Percentiles rank a stretch among this genome's conserved stretches.
Evolutionary conservation across 2,329 filamentous ascomycete species (phyloP).

Genomic region (Colletotrichum sojae): DNA sequence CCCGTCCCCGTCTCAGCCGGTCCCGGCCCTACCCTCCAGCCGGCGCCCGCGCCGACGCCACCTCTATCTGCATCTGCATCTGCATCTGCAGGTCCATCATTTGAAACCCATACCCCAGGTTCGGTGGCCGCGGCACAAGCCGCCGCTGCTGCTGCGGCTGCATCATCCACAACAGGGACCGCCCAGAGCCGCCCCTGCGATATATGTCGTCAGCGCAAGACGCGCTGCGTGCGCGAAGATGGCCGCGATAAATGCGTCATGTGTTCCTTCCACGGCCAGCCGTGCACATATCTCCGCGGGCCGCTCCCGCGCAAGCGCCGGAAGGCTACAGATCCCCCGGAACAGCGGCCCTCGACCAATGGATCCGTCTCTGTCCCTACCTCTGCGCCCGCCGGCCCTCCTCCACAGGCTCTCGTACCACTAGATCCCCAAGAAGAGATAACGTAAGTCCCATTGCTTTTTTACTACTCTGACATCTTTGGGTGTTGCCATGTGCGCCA

Average conservation of each 20-base stretch:
- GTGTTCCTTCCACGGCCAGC: slow-evolving; percentile 76
- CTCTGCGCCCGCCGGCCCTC: slow-evolving; percentile 24
- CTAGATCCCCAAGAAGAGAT: slow-evolving; percentile 40
- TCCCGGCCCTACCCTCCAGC: slow-evolving; percentile 17
- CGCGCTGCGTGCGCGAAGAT: slow-evolving; percentile 75
- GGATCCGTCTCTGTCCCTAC: slow-evolving; percentile 26
- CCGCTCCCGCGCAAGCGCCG: slow-evolving; percentile 51
- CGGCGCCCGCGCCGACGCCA: slow-evolving; percentile 20
- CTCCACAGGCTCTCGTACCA: slow-evolving; percentile 30
- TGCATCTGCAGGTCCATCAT: no score
- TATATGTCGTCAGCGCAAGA: slow-evolving; percentile 76
- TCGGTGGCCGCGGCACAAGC: slow-evolving; percentile 6
- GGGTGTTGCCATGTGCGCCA: not conserved
- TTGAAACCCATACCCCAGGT: not conserved
- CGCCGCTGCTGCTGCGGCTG: not conserved
- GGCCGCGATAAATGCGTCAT: slow-evolving; percentile 72
- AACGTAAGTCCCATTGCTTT: slow-evolving; percentile 34
- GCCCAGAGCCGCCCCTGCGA: slow-evolving; percentile 66
- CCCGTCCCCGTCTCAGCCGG: slow-evolving; percentile 24
- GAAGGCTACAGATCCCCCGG: slow-evolving; percentile 44
- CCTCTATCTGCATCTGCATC: no score
- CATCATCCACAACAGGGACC: slow-evolving; percentile 21
- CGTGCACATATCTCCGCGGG: slow-evolving; percentile 73
- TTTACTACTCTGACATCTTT: not conserved
- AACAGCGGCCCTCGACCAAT: slow-evolving; percentile 41